Conservation (phyloP, 106 monocot genomes). For the Dendrobium officinale region DNA sequence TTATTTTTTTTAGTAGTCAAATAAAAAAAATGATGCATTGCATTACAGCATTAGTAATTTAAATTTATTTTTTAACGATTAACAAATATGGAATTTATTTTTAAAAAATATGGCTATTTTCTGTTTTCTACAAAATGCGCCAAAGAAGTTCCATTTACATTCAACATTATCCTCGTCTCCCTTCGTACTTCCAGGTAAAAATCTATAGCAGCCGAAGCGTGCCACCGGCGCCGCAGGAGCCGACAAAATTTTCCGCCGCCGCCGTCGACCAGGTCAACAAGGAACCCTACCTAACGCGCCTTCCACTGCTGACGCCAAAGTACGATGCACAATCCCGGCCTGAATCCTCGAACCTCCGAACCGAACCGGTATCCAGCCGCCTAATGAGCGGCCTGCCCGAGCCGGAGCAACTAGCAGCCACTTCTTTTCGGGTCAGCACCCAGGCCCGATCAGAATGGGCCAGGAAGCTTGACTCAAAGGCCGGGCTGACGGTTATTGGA, state of each 20-base stretch:
- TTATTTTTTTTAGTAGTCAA: too few relatives aligned
- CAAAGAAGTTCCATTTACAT: too few relatives aligned
- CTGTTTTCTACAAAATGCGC: too few relatives aligned
- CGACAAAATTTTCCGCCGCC: background rate
- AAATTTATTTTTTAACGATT: background rate
- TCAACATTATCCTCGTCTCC: too few relatives aligned
- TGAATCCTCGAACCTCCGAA: background rate
- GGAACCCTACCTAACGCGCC: background rate
- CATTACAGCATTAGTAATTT: background rate
- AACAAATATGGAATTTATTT: too few relatives aligned
- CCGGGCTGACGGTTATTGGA: conserved; percentile 2
- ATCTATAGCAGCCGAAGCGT: background rate
- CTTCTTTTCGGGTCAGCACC: background rate
- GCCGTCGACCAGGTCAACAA: background rate
- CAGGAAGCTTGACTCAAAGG: background rate
- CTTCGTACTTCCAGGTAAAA: background rate
- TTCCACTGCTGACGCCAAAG: background rate
- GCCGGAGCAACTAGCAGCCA: background rate
- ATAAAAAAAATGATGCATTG: too few relatives aligned
- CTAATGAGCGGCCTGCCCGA: background rate
- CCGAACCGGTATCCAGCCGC: background rate
- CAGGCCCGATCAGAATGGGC: background rate
- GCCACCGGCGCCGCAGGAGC: background rate
- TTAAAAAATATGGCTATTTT: too few relatives aligned
- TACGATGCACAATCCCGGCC: background rate